Conservation (phyloP, 805 yeast genomes). For the Sporopachydermia lactativora region DNA sequence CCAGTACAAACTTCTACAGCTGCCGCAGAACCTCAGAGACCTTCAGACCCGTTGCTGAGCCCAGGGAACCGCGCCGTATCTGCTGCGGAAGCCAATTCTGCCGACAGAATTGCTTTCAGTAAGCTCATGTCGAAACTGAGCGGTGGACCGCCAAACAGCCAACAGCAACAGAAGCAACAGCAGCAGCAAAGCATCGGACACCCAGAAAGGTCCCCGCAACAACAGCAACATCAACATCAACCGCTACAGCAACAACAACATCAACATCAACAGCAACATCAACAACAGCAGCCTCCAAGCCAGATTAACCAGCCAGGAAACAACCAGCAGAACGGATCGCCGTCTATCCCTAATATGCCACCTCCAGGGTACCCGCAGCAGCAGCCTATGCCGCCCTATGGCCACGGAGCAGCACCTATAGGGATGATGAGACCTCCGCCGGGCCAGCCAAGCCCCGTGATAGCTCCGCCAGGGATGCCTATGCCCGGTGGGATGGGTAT, state of each 20-base stretch:
- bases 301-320: no score
- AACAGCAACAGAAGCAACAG: not conserved
- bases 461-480: no score
- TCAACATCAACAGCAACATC: not conserved
- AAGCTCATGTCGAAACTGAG: not conserved
- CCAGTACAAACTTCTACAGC: conserved; percentile 1
- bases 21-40: not conserved
- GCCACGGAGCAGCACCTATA: no score
- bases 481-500: conserved; percentile 1
- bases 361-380: not conserved
- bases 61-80: not conserved
- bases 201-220: not conserved
- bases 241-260: not conserved
- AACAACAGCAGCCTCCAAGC: not conserved
- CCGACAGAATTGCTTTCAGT: conserved; percentile 1
- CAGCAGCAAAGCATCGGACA: not conserved
- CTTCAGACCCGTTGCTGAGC: no score
- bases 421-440: not conserved
- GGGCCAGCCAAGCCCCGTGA: no score
- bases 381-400: not conserved
- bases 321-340: no score
- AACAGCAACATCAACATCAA: not conserved
- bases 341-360: not conserved
- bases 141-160: not conserved
- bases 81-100: not conserved